A percentile compares a stretch with the other conserved stretches of the same genome.
phyloP scores from a whole-genome alignment of 2,329 filamentous ascomycete species.

The Talaromyces sp. region DNA sequence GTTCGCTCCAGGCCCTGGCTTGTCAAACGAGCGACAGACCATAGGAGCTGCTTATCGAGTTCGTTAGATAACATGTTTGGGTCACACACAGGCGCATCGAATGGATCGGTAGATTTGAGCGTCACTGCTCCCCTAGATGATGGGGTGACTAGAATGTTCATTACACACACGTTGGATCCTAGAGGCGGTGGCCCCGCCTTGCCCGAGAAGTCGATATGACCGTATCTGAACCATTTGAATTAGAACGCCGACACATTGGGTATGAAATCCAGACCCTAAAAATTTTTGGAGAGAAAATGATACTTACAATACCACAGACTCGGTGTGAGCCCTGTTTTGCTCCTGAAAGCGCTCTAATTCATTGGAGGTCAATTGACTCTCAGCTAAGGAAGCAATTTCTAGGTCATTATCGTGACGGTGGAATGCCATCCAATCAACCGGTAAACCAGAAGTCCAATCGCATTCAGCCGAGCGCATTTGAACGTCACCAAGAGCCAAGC shows the following conservation, averaged over 20 bases:
- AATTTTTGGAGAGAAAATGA: neutral
- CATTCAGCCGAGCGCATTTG: neutral
- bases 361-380: neutral
- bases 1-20: neutral
- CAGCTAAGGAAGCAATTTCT: neutral
- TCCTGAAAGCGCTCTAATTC: neutral
- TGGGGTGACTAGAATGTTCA: constrained; percentile 1
- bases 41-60: constrained; percentile 8
- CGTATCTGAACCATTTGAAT: neutral
- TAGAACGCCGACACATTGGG: neutral
- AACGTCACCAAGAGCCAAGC: neutral
- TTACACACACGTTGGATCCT: neutral
- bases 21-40: neutral
- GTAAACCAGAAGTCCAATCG: neutral
- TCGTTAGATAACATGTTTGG: constrained; percentile 6
- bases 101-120: constrained; percentile 1
- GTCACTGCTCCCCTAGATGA: constrained; percentile 6
- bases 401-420: neutral
- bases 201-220: neutral
- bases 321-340: neutral
- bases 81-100: constrained; percentile 1
- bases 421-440: neutral
- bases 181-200: neutral
- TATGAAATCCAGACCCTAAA: neutral
- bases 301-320: neutral